These are phyloP conservation scores for Lagenidium giganteum DNA, from an alignment of 352 stramenopile genomes.

Conservation along the genomic window DNA sequence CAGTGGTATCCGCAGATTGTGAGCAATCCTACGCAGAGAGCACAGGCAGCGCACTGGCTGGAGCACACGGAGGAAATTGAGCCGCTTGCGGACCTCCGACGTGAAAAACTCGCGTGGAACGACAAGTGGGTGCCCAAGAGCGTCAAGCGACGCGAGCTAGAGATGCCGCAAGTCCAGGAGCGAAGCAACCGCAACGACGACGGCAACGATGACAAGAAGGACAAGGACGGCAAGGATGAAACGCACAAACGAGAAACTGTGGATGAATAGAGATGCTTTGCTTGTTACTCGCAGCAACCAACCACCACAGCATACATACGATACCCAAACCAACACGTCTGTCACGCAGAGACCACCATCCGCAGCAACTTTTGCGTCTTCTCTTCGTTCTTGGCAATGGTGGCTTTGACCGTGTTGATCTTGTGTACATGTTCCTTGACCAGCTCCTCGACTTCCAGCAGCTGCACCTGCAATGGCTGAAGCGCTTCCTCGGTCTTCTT, in stretches of 20 bases:
- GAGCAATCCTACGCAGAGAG: slow-evolving; percentile 57
- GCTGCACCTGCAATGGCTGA: slow-evolving; percentile 74
- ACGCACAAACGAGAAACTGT: too few relatives aligned
- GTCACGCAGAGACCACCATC: slow-evolving; percentile 81
- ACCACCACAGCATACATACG: too few relatives aligned
- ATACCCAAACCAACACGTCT: too few relatives aligned
- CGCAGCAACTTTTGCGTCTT: slow-evolving; percentile 87
- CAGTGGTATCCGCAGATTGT: slow-evolving; percentile 63
- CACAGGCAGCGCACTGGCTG: slow-evolving; percentile 48
- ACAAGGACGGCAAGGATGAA: background rate
- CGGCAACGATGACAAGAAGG: slow-evolving; percentile 17
- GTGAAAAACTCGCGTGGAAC: slow-evolving; percentile 38
- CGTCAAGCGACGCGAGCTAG: slow-evolving; percentile 43
- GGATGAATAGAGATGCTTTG: too few relatives aligned
- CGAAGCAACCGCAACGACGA: slow-evolving; percentile 23
- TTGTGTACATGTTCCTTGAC: slow-evolving; percentile 90
- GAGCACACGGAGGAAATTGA: slow-evolving; percentile 28
- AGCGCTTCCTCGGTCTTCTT: slow-evolving; percentile 82
- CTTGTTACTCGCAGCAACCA: too few relatives aligned
- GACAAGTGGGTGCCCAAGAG: slow-evolving; percentile 66
- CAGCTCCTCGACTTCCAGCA: slow-evolving; percentile 86
- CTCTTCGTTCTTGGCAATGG: slow-evolving; percentile 91
- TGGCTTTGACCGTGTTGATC: slow-evolving; percentile 90
- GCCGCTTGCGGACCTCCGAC: slow-evolving; percentile 50
- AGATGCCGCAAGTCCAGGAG: slow-evolving; percentile 63